Conservation (phyloP, 805 yeast genomes). For the Candida sonorensis region DNA sequence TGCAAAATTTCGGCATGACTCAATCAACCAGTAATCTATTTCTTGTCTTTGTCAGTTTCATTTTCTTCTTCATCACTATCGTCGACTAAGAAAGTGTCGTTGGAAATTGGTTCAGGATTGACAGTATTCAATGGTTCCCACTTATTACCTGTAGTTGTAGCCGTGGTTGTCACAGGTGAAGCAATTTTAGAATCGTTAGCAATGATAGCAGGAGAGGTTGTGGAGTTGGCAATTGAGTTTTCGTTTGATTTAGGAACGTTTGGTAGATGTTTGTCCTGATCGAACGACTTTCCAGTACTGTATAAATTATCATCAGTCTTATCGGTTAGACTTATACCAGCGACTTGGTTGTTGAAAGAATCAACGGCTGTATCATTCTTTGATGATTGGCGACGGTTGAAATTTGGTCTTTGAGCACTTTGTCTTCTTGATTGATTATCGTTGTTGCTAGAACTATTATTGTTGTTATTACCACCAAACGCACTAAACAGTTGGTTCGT, state of each 20-base stretch:
- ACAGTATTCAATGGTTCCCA: constrained; percentile 38
- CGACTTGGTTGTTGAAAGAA: constrained; percentile 21
- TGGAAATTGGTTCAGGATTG: constrained; percentile 34
- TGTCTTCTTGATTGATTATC: not conserved
- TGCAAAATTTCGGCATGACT: no score
- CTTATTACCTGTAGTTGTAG: constrained; percentile 12
- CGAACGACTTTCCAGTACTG: constrained; percentile 15
- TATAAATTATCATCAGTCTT: constrained; percentile 15
- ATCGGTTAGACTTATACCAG: constrained; percentile 18
- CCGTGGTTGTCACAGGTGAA: not conserved
- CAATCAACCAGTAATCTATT: no score
- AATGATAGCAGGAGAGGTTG: not conserved
- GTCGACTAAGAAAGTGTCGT: constrained; percentile 45
- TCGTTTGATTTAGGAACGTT: no score
- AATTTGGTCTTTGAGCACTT: constrained; percentile 6
- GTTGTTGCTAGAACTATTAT: constrained; percentile 1
- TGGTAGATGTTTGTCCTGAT: constrained; percentile 1
- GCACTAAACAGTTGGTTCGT: constrained; percentile 26
- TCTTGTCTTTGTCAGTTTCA: constrained; percentile 12
- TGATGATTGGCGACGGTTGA: constrained; percentile 6
- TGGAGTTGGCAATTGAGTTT: constrained; percentile 1
- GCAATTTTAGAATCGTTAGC: not conserved
- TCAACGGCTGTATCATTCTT: constrained; percentile 25
- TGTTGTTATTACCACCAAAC: constrained; percentile 15
- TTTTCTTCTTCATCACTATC: constrained; percentile 45